Evolutionary conservation across 176 grass and related monocot species (phyloP), one percentile per base, ranked within the genome.

Genomic region (Saccharum spontaneum): DNA sequence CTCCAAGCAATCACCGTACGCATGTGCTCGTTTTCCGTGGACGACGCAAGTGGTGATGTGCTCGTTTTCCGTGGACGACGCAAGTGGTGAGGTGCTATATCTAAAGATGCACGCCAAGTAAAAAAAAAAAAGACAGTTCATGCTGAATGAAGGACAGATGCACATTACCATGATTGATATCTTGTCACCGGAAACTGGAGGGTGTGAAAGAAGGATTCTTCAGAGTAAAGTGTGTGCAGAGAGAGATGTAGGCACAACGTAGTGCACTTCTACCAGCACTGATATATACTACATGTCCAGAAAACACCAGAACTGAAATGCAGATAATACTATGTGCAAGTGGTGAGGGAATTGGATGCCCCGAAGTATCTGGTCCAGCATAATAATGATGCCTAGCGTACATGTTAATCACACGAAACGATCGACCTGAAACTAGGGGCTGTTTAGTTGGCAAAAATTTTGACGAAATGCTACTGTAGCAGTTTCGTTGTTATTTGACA

Each of bases 291-390:
- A 5, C 37, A 65, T 18, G 40, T 45, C 15, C 10, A 20, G 10
- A 80, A 77, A 6, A n/a, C n/a, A 55, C 20, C 0, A 57, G 7
- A 57, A 57, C 40, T 36, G 43, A 50, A 68, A 22, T 68, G 17
- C 7, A 36, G 62, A 31, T 20, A 54, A 0, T 20, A 54, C 16
- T 66, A 0, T 7, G 28, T 24, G 40, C 40, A 8, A 24, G 44
- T 81, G 66, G 45, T 26, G 45, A 50, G 48, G 65, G 79, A 81
- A 81, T 54, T 55, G 45, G 79, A 81, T 81, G 20, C 79, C 31
- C 30, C 8, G 8, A 10, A 45, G 13, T 44, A 49, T 9, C 71
- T 28, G 23, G 2, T 62, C 38, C 23, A 64, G 63, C 61, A 80
- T 33, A 46, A 60, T 4, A 52, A 6, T 48, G 12, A n/a, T 20